phyloP scores from a whole-genome alignment of 768 basidiomycete species.

The Mycena chlorophos region DNA sequence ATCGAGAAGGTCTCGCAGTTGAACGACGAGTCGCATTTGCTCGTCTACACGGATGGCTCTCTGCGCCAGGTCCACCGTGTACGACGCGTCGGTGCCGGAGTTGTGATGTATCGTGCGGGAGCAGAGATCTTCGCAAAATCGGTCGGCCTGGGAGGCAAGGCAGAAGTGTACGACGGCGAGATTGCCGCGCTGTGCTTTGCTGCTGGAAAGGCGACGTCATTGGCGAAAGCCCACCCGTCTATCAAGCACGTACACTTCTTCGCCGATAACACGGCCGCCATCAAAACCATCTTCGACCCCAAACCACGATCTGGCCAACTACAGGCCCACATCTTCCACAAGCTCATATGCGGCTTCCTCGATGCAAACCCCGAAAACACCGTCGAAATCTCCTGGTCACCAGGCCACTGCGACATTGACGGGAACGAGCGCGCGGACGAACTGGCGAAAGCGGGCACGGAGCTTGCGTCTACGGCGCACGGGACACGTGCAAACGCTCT shows the following conservation, averaged over 20 bases:
- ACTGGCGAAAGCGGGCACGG: constrained; percentile 29
- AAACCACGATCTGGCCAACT: constrained; percentile 14
- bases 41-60: constrained; percentile 10
- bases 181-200: no score
- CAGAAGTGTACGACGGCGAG: no score
- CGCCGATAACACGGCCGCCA: constrained; percentile 1
- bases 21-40: neutral
- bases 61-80: neutral
- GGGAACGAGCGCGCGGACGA: constrained; percentile 24
- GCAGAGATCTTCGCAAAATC: neutral
- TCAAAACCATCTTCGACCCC: neutral
- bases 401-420: no score
- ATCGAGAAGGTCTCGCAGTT: neutral
- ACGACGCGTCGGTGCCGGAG: constrained; percentile 3
- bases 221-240: neutral
- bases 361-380: constrained; percentile 2
- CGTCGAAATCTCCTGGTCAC: constrained; percentile 20
- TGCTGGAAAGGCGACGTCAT: constrained; percentile 2
- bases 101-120: constrained; percentile 1
- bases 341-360: constrained; percentile 13
- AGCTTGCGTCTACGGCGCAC: no score
- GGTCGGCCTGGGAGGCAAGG: neutral
- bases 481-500: no score
- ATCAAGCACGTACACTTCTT: neutral
- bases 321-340: constrained; percentile 18